Evolutionary conservation across 306 rosid genomes (phyloP).

Genomic region (Hylodesmum podocarpum): DNA sequence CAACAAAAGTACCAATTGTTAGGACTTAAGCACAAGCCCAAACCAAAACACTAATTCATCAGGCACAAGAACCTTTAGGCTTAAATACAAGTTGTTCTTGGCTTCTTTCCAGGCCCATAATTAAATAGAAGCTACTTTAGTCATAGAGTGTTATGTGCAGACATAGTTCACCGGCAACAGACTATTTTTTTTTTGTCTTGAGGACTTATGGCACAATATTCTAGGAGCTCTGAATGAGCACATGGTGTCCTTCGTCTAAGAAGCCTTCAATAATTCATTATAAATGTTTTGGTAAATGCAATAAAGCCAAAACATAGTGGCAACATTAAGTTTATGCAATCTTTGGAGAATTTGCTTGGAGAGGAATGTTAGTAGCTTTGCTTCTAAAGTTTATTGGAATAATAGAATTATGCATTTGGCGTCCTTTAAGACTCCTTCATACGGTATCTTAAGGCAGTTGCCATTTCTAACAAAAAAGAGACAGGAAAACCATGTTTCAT

Average conservation of each 20-base stretch:
- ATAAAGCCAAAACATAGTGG: neutral
- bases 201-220: neutral
- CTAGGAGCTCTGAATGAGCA: neutral
- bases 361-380: neutral
- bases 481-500: neutral
- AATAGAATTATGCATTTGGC: neutral
- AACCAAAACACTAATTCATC: too few species aligned
- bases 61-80: too few species aligned
- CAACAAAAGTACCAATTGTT: too few species aligned
- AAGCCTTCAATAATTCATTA: neutral
- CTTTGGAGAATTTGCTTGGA: neutral
- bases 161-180: neutral
- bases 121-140: neutral
- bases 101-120: neutral
- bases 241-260: neutral
- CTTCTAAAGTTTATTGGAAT: neutral
- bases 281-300: slow-evolving; percentile 6
- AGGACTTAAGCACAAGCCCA: too few species aligned
- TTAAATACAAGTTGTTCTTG: neutral
- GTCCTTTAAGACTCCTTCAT: neutral
- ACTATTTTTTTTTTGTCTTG: neutral
- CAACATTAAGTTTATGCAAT: neutral
- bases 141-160: neutral
- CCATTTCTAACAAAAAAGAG: neutral
- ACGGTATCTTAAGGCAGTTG: neutral